A percentile compares a stretch with the other conserved stretches of the same genome.
Conservation (phyloP, 768 basidiomycete species). For the Candolleomyces eurysporus region DNA sequence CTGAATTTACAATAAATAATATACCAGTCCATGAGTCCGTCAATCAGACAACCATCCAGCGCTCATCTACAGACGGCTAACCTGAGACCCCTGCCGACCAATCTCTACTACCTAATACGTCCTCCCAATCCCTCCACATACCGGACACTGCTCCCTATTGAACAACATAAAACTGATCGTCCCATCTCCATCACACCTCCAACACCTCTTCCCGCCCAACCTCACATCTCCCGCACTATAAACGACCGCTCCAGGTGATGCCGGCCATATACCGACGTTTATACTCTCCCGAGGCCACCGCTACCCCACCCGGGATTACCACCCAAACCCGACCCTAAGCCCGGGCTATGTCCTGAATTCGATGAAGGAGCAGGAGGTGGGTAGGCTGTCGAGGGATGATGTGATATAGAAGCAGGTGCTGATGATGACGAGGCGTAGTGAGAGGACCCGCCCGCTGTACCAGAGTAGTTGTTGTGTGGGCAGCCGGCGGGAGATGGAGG, state of each 20-base stretch:
- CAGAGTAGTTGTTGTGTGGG: conserved; percentile 5
- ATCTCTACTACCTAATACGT: conserved; percentile 36
- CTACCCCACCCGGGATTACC: conserved; percentile 5
- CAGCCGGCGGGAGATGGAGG: conserved; percentile 7
- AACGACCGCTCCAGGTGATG: conserved; percentile 42
- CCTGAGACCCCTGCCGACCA: too few relatives aligned
- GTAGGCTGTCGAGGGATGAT: too few relatives aligned
- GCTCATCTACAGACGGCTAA: too few relatives aligned
- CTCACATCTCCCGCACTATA: conserved; percentile 66
- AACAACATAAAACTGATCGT: conserved; percentile 50
- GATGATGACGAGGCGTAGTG: too few relatives aligned
- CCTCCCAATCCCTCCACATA: conserved; percentile 69
- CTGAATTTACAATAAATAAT: too few relatives aligned
- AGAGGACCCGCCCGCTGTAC: background rate
- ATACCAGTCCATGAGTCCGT: too few relatives aligned
- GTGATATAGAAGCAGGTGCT: too few relatives aligned
- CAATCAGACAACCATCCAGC: too few relatives aligned
- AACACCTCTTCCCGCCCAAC: conserved; percentile 65
- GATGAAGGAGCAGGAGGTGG: too few relatives aligned
- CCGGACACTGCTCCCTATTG: conserved; percentile 49
- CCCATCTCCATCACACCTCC: conserved; percentile 63
- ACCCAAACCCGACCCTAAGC: background rate
- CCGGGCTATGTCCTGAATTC: too few relatives aligned
- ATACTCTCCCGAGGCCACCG: conserved; percentile 8
- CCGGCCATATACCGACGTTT: background rate